These are phyloP conservation scores for Vitis hybrid DNA, from an alignment of 177 flowering plant genomes.

Conservation along the genomic window DNA sequence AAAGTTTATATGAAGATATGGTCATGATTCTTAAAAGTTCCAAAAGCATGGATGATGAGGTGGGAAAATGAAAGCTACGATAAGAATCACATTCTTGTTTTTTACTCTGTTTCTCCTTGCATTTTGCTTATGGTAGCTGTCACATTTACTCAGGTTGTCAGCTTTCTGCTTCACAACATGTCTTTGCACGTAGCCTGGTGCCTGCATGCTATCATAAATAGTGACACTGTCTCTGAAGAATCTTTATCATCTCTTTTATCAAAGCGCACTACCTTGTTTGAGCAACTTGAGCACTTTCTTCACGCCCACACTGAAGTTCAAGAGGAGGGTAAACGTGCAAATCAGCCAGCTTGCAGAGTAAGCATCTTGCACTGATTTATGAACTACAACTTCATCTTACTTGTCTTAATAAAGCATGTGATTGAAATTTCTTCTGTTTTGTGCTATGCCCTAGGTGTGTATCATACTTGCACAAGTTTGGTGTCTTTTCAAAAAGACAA, in stretches of 20 bases:
- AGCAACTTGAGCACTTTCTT: slow-evolving; percentile 62
- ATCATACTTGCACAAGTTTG: slow-evolving; percentile 74
- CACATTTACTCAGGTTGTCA: slow-evolving; percentile 54
- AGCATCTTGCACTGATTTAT: slow-evolving; percentile 15
- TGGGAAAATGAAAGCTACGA: slow-evolving; percentile 22
- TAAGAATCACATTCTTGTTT: not conserved
- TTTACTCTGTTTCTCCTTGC: slow-evolving; percentile 1
- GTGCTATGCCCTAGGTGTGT: slow-evolving; percentile 59
- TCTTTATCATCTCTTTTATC: slow-evolving; percentile 60
- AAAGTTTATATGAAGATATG: slow-evolving; percentile 63
- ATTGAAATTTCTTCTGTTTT: not conserved
- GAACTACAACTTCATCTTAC: slow-evolving; percentile 1
- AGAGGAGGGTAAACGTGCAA: slow-evolving; percentile 40
- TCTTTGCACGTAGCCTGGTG: slow-evolving; percentile 82
- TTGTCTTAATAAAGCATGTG: not conserved
- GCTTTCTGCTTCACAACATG: slow-evolving; percentile 88
- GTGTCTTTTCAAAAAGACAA: slow-evolving; percentile 69
- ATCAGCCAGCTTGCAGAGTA: slow-evolving; percentile 76
- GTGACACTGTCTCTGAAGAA: slow-evolving; percentile 60
- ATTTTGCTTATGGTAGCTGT: slow-evolving; percentile 11
- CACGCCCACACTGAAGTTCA: slow-evolving; percentile 28
- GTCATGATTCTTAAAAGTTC: slow-evolving; percentile 39
- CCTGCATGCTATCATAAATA: slow-evolving; percentile 54
- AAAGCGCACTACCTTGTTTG: slow-evolving; percentile 66
- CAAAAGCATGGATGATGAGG: slow-evolving; percentile 78